Evolutionary conservation across 2,329 filamentous ascomycete genomes (phyloP).

Genomic region (Sporothrix globosa): DNA sequence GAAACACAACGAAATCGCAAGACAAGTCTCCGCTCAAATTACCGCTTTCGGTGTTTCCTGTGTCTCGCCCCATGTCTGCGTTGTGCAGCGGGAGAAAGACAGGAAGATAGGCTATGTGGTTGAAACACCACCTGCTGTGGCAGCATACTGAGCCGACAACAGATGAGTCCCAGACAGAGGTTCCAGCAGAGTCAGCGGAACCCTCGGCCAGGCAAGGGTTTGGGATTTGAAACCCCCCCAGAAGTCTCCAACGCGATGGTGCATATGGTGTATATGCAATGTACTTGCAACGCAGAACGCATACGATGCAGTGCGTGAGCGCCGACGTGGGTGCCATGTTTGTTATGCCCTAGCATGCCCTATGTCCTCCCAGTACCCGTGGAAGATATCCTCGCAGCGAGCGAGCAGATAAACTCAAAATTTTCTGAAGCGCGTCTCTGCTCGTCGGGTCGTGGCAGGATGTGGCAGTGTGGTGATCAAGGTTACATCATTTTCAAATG

Average conservation of each 20-base stretch:
- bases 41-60: background rate
- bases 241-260: background rate
- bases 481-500: background rate
- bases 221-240: too few relatives aligned
- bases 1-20: background rate
- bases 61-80: background rate
- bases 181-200: background rate
- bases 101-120: background rate
- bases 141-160: background rate
- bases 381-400: background rate
- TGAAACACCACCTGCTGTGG: slow-evolving; percentile 10
- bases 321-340: slow-evolving; percentile 4
- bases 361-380: background rate
- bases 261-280: background rate
- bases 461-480: slow-evolving; percentile 20
- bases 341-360: background rate
- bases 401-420: background rate
- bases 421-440: background rate
- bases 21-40: background rate
- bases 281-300: background rate
- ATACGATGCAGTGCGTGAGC: background rate
- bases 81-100: background rate
- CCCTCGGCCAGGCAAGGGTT: background rate
- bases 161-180: slow-evolving; percentile 10
- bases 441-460: slow-evolving; percentile 1